These are phyloP conservation scores for Medicago ruthenica DNA, from an alignment of 306 rosid genomes.

Conservation along the genomic window DNA sequence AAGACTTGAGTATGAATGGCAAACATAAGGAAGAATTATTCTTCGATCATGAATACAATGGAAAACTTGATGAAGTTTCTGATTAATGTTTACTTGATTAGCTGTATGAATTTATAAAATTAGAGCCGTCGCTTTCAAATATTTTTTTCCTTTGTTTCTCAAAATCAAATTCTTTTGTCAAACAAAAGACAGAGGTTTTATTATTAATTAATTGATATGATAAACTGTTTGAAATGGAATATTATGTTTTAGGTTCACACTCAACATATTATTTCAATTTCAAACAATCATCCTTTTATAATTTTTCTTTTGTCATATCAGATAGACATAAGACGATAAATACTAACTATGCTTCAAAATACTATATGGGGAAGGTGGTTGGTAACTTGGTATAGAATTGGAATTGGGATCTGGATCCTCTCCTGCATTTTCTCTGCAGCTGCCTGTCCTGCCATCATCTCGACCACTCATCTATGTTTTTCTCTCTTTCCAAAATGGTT, in stretches of 20 bases:
- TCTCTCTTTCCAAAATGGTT: no score
- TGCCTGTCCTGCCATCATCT: no score
- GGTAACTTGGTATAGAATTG: neutral
- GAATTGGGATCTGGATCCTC: no score
- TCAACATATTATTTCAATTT: constrained; percentile 18
- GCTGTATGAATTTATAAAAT: constrained; percentile 21
- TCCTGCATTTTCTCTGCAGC: no score
- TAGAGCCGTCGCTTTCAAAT: constrained; percentile 11
- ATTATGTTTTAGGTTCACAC: constrained; percentile 18
- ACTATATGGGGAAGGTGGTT: neutral
- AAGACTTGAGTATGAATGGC: constrained; percentile 13
- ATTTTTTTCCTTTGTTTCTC: neutral
- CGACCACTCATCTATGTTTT: no score
- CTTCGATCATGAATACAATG: neutral
- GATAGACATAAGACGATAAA: neutral
- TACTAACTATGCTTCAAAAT: neutral
- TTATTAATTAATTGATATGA: neutral
- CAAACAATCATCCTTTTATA: neutral
- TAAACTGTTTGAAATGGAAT: constrained; percentile 23
- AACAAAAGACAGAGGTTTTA: constrained; percentile 17
- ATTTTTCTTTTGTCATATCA: constrained; percentile 24
- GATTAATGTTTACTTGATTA: constrained; percentile 6
- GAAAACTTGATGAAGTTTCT: constrained; percentile 6
- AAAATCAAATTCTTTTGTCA: constrained; percentile 22
- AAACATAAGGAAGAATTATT: constrained; percentile 4